Conservation (phyloP, 2,329 filamentous ascomycete genomes). For the Cladosporium colombiae region DNA sequence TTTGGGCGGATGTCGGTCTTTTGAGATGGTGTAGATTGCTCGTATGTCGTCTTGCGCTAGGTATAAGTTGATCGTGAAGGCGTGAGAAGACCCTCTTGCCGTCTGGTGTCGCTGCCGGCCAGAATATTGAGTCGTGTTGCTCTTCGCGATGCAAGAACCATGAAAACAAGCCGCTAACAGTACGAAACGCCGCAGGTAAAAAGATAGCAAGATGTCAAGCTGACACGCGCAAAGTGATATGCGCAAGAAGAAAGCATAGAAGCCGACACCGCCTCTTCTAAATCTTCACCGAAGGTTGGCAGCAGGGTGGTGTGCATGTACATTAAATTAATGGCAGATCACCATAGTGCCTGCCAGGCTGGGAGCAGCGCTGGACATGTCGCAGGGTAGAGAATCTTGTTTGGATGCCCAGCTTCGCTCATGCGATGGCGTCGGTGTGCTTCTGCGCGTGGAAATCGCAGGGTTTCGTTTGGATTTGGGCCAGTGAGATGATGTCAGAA, state of each 20-base stretch:
- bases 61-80: background rate
- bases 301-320: background rate
- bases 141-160: too few species aligned
- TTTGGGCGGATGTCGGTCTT: background rate
- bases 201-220: background rate
- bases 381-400: slow-evolving; percentile 3
- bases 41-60: background rate
- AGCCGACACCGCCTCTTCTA: slow-evolving; percentile 7
- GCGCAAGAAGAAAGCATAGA: background rate
- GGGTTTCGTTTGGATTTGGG: slow-evolving; percentile 1
- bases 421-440: slow-evolving; percentile 14
- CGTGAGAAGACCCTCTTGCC: background rate
- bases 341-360: background rate
- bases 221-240: background rate
- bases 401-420: slow-evolving; percentile 4
- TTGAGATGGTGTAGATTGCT: background rate
- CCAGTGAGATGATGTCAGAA: slow-evolving; percentile 1
- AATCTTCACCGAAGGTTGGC: background rate
- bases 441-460: background rate
- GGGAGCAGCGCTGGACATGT: background rate
- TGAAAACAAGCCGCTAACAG: too few species aligned
- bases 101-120: background rate
- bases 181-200: background rate
- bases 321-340: background rate
- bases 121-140: background rate